Evolutionary conservation across 2,329 filamentous ascomycete species (phyloP).

Genomic region (Epichloe glyceriae): DNA sequence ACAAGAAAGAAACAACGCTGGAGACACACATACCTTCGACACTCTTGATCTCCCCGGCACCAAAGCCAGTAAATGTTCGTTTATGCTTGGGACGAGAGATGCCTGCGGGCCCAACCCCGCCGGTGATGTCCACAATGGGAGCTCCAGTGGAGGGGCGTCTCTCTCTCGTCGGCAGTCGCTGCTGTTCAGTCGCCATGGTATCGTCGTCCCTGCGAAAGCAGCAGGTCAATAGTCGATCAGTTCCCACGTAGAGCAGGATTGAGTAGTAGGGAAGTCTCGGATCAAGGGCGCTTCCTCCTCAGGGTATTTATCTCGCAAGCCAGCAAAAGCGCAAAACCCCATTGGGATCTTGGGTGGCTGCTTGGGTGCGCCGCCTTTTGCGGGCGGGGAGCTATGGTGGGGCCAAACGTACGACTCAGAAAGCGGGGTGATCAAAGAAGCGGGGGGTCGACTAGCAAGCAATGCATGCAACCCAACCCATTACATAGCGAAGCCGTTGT

Average conservation of each 20-base stretch:
- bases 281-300: neutral
- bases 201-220: neutral
- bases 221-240: neutral
- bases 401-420: neutral
- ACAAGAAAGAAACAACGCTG: neutral
- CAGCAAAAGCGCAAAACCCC: neutral
- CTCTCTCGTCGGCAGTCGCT: constrained; percentile 46
- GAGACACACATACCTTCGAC: constrained; percentile 57
- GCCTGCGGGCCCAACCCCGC: constrained; percentile 74
- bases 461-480: neutral
- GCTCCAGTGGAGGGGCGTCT: constrained; percentile 70
- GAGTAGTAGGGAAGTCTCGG: neutral
- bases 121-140: constrained; percentile 75
- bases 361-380: no score
- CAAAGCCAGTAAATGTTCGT: constrained; percentile 91
- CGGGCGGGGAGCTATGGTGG: constrained; percentile 4
- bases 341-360: no score
- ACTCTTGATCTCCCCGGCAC: constrained; percentile 78
- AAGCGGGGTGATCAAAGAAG: neutral
- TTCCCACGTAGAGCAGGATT: no score
- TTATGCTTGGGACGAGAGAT: constrained; percentile 87
- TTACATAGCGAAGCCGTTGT: neutral
- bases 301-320: neutral
- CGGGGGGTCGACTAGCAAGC: neutral
- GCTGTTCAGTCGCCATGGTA: constrained; percentile 23